Base-by-base conservation (phyloP, 169 alveolate species). In the Plasmodium cynomolgi region DNA sequence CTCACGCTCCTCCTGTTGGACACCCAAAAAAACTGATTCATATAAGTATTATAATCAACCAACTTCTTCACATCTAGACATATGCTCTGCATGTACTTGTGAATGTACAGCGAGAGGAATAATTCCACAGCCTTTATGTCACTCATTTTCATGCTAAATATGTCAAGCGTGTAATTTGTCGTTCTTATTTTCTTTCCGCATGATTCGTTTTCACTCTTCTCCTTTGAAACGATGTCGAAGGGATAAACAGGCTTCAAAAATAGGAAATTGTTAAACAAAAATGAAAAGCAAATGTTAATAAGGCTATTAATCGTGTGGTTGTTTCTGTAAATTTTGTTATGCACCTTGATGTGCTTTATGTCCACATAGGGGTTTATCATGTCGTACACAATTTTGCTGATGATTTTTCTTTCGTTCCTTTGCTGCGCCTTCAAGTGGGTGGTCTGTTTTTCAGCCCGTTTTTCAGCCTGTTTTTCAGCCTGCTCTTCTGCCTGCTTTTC, bases 61-160 rank as follows among this genome's bases (percentile, higher is more conserved):
- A 62, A 11, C 73, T 90, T 90, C 5, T 62, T 90, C 37, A 90
- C 74, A 80, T 90, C 90, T 71, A 90, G 72, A 44, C 84, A 58
- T 80, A 90, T 68, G 20, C 90, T 90, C 68, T 90, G 94, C 88
- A 90, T 80, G 74, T 90, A 90, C 37, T 90, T 79, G 47, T 90
- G 88, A 47, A 90, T 90, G 74, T 90, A 90, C 54, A 90, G 41
- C 3, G 94, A 80, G 33, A 90, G 74, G 74, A 90, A 90, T 39
- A 90, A 90, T 90, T 90, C 94, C 6, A 68, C 88, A 11, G 80
- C 68, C 73, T 79, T 79, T 29, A 90, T 90, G 29, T 90, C 58
- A 41, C 44, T 47, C 91, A 62, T 80, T 90, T 80, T 90, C 84
- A 90, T 80, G 73, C 82, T 80, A 90, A 90, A 58, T 79, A 90